Conservation (phyloP, 2,329 filamentous ascomycete species). For the Corniculantispora saksenae region DNA sequence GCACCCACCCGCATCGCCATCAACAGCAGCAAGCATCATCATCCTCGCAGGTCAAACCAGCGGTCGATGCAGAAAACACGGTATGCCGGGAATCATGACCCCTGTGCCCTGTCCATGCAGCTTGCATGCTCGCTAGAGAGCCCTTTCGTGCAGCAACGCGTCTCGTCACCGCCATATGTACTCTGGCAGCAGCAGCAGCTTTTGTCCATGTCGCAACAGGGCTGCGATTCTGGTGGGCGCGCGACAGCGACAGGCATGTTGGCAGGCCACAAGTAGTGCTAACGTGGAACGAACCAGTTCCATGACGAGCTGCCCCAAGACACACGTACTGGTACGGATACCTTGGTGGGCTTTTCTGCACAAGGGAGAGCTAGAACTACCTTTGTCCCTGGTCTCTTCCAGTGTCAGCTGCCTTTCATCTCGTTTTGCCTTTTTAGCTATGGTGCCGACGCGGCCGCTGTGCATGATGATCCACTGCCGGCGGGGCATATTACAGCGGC, state of each 20-base stretch:
- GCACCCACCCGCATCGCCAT: not conserved
- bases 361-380: no score
- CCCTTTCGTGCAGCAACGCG: not conserved
- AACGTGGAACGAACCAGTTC: not conserved
- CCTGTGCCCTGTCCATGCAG: constrained; percentile 4
- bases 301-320: not conserved
- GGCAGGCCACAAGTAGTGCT: not conserved
- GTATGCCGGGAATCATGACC: not conserved
- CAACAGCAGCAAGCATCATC: not conserved
- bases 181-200: no score
- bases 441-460: constrained; percentile 4
- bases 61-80: constrained; percentile 8
- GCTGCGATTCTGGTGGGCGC: not conserved
- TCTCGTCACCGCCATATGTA: constrained; percentile 8
- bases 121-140: constrained; percentile 4
- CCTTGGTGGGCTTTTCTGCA: no score
- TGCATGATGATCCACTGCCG: constrained; percentile 15
- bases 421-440: no score
- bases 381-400: no score
- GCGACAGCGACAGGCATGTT: not conserved
- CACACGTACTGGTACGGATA: not conserved
- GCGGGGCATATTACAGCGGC: constrained; percentile 13
- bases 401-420: not conserved
- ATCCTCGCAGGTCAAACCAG: not conserved
- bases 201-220: not conserved